Base-by-base conservation (phyloP, 495 filamentous ascomycete genomes). In the Talaromyces borbonicus region DNA sequence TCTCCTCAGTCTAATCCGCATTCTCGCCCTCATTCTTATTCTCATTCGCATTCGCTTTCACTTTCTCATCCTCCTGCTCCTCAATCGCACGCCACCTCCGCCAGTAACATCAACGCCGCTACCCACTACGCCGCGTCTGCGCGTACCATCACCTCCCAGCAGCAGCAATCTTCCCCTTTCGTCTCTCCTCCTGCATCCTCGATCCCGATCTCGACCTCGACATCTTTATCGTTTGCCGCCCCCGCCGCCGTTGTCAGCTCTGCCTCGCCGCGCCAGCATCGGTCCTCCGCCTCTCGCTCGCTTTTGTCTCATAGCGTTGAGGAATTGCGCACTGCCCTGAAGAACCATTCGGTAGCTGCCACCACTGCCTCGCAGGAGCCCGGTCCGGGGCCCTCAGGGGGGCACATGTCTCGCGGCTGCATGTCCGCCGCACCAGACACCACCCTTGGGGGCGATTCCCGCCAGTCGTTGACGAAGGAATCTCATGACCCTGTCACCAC, bases 271-370 rank as follows among this genome's bases (percentile, higher is more conserved):
- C 52, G 38, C 45, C 54, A 43, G 19, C 46, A 30, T 43, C 49
- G 53, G 40, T 31, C 43, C 44, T 44, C 46, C n/a, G 42, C 51
- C 30, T 49, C 52, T 38, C 24, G 52, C 11, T 54, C 47, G 33
- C 68, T 64, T 47, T 41, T 68, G 54, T 66, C 65, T 52, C 50
- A 44, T 9, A 40, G 46, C 23, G 67, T 72, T 58, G 66, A 72
- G 56, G 68, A 72, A 57, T 60, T 72, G 26, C 68, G 68, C 15
- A 62, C 68, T 38, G 68, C 68, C 47, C 39, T 72, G 51, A 70
- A 62, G 31, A 58, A 59, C 24, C 65, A 72, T 51, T 60, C 68
- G 44, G 66, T 70, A 56, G 63, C 61, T 23, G 46, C 50, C 22
- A 8, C 33, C 25, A 14, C 49, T 11, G 9, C 46, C 37, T 32